Evolutionary conservation across 2,329 filamentous ascomycete species (phyloP), one percentile per base, ranked within the genome.

Genomic region (Alternaria brassicae): DNA sequence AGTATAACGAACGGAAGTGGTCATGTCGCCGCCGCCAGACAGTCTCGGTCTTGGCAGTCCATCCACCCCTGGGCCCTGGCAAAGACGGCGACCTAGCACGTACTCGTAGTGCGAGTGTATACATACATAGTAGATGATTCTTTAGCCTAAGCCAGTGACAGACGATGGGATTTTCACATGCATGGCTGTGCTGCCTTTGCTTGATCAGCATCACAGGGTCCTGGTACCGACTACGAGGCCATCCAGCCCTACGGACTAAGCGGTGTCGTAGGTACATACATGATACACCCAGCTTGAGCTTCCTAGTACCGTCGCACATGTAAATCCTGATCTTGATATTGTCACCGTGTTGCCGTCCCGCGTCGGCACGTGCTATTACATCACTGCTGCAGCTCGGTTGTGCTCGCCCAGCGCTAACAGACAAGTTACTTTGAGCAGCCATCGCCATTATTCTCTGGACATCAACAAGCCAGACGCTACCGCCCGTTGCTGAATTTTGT

Each of bases 311-410:
- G 32, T 36, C 53, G 57, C 60, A 39, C 27, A 27, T 21, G 19
- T 37, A 58, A 62, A 54, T 59, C 64, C 48, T 63, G 66, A 52
- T 65, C 53, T 63, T 51, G 53, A 28, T 44, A 25, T 42, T 51
- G 53, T 25, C 41, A 25, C 32, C 27, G 27, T 36, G 37, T 42
- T 30, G 55, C 53, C 53, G 53, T 64, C 63, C 69, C 66, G 65
- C 66, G 61, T 62, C 58, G 27, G 67, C 69, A 70, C 67, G 69
- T 70, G 69, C 67, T 56, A 69, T 70, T 70, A 71, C 69, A 70
- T 71, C 69, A 70, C 62, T 51, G 53, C 50, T 55, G 55, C 56
- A 67, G 62, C 68, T 66, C 62, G 58, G 61, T 56, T 65, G 68
- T 58, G 50, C 52, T 58, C 50, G 56, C 60, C 56, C 58, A 65